Evolutionary conservation across 257 asterid species (phyloP).

Genomic region (Solanum chilense): DNA sequence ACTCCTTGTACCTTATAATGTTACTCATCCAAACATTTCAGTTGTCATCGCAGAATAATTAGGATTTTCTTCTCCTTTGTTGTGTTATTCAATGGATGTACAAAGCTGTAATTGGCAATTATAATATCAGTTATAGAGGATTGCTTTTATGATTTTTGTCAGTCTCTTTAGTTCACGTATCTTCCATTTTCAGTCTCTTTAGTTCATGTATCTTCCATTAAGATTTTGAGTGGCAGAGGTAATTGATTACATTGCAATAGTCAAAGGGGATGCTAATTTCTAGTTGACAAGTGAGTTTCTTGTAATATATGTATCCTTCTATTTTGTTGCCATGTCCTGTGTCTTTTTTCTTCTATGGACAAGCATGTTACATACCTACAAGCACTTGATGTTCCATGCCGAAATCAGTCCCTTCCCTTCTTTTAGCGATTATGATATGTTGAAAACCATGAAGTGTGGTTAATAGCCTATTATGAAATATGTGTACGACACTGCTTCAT

Average conservation of each 20-base stretch:
- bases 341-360: not conserved
- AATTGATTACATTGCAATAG: not conserved
- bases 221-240: not conserved
- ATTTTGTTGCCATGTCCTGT: not conserved
- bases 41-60: not conserved
- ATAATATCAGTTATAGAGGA: not conserved
- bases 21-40: not conserved
- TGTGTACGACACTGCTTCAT: not conserved
- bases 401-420: not conserved
- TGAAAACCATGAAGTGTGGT: not conserved
- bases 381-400: not conserved
- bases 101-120: not conserved
- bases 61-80: not conserved
- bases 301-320: not conserved
- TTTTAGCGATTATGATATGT: not conserved
- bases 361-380: not conserved
- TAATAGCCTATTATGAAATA: not conserved
- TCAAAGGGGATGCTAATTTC: not conserved
- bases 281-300: not conserved
- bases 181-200: not conserved
- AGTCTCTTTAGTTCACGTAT: not conserved
- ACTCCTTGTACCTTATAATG: not conserved
- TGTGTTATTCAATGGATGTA: not conserved
- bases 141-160: not conserved
- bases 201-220: not conserved